phyloP scores from a whole-genome alignment of 2,329 filamentous ascomycete species.

The Mycosphaerelloides madeirae region DNA sequence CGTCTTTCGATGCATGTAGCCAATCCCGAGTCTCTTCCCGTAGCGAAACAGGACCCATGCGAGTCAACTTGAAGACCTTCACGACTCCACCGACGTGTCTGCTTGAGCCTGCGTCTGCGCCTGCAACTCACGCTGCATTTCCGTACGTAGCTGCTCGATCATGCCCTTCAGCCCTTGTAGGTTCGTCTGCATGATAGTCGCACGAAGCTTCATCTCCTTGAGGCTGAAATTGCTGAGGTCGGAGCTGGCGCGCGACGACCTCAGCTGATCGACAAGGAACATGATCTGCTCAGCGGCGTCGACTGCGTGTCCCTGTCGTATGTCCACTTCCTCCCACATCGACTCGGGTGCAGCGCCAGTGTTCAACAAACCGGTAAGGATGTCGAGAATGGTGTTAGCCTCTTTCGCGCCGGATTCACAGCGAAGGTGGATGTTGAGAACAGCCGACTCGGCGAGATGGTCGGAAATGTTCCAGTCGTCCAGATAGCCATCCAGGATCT shows the following conservation, averaged over 20 bases:
- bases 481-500: slow-evolving; percentile 7
- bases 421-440: slow-evolving; percentile 10
- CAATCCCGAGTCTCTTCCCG: too few relatives aligned
- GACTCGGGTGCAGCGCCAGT: not conserved
- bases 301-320: slow-evolving; percentile 10
- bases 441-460: not conserved
- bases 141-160: not conserved
- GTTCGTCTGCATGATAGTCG: not conserved
- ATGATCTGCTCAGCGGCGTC: slow-evolving; percentile 5
- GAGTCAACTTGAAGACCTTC: too few relatives aligned
- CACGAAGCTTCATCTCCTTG: slow-evolving; percentile 6
- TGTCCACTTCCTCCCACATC: slow-evolving; percentile 5
- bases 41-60: too few relatives aligned
- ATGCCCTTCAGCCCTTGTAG: slow-evolving; percentile 1
- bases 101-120: not conserved
- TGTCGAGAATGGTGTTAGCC: slow-evolving; percentile 7
- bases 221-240: not conserved
- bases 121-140: not conserved
- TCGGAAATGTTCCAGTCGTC: slow-evolving; percentile 8
- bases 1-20: too few relatives aligned
- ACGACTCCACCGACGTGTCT: not conserved
- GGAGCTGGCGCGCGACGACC: not conserved
- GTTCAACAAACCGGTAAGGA: slow-evolving; percentile 5
- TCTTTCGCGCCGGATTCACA: slow-evolving; percentile 11
- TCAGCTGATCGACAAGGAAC: not conserved